A percentile compares a stretch with the other conserved stretches of the same genome.
Conservation (phyloP, 331 rosid species). For the Cucumis variabilis region DNA sequence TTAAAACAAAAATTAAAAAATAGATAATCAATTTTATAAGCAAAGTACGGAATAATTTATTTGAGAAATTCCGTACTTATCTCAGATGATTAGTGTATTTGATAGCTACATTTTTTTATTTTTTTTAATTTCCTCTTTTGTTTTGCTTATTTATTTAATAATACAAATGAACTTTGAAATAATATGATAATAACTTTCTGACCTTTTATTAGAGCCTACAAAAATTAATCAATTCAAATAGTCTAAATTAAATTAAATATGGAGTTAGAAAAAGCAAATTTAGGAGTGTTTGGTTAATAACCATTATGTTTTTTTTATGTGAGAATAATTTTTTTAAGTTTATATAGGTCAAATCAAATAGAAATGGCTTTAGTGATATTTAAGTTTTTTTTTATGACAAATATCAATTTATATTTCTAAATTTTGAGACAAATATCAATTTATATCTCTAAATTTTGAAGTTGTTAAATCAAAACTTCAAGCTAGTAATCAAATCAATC, state of each 20-base stretch:
- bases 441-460: no score
- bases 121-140: background rate
- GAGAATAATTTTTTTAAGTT: no score
- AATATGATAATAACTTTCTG: background rate
- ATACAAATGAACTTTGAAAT: background rate
- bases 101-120: background rate
- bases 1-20: background rate
- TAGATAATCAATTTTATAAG: no score
- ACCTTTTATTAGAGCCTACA: background rate
- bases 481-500: no score
- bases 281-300: background rate
- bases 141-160: background rate
- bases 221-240: background rate
- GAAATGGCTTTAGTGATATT: no score
- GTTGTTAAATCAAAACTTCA: no score
- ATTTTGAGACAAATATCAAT: no score
- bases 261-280: background rate
- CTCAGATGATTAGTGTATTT: background rate
- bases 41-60: slow-evolving; percentile 27
- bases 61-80: slow-evolving; percentile 20
- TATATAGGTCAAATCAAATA: no score
- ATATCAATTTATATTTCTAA: no score
- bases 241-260: background rate
- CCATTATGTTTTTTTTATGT: background rate
- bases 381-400: no score